These are phyloP conservation scores for Mortierella antarctica DNA, from an alignment of 192 early-diverging fungal genomes.

Conservation along the genomic window DNA sequence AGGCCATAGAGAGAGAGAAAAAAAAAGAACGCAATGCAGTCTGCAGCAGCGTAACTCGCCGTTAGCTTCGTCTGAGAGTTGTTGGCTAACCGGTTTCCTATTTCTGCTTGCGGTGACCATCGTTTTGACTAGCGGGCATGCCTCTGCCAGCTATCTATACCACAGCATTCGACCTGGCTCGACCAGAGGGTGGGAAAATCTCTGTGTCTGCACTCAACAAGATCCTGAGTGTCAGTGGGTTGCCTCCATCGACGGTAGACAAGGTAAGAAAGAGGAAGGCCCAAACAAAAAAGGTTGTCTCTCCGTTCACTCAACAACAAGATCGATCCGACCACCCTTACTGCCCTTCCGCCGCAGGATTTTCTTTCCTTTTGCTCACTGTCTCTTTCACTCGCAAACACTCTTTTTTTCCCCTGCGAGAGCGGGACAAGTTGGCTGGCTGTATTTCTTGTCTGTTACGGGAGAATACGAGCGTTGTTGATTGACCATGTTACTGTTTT, in stretches of 20 bases:
- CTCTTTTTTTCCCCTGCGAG: no score
- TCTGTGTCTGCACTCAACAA: conserved; percentile 57
- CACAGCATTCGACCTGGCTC: conserved; percentile 58
- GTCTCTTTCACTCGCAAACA: no score
- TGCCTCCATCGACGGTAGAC: conserved; percentile 56
- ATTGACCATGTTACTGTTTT: neutral
- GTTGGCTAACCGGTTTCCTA: neutral
- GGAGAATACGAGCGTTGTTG: neutral
- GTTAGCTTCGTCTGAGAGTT: no score
- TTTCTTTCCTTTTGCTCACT: no score
- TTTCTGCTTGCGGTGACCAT: neutral
- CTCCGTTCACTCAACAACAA: neutral
- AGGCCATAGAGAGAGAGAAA: no score
- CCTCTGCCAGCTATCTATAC: conserved; percentile 59
- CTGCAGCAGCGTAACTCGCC: no score
- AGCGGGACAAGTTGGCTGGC: no score
- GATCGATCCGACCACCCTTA: no score
- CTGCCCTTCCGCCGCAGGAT: no score
- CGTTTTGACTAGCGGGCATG: conserved; percentile 44
- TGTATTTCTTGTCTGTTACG: neutral
- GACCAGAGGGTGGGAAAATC: conserved; percentile 56
- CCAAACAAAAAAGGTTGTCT: conserved; percentile 5
- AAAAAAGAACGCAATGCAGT: no score
- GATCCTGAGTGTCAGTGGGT: conserved; percentile 52
- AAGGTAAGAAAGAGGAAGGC: conserved; percentile 47